Evolutionary conservation across 129 eudicot species (phyloP).

Genomic region (Lonicera japonica): DNA sequence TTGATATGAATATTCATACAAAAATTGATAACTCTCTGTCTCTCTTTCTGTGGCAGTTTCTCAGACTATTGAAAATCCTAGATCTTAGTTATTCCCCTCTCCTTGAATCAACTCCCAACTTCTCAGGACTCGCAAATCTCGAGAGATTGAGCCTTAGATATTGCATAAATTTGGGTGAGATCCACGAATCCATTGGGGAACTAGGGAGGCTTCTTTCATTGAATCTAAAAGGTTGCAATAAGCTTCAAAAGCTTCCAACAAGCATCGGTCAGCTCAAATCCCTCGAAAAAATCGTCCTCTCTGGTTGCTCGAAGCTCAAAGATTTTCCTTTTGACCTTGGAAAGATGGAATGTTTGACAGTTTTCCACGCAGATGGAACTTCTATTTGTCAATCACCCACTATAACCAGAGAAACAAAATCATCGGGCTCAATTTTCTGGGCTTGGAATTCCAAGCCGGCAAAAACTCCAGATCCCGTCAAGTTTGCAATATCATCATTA

Average conservation of each 20-base stretch:
- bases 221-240: slow-evolving; percentile 15
- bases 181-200: slow-evolving; percentile 15
- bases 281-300: slow-evolving; percentile 10
- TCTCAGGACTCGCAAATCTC: slow-evolving; percentile 8
- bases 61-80: slow-evolving; percentile 7
- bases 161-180: slow-evolving; percentile 8
- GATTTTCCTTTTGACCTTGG: neutral
- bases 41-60: slow-evolving; percentile 3
- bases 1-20: neutral
- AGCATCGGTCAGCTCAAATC: neutral
- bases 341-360: slow-evolving; percentile 3
- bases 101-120: slow-evolving; percentile 13
- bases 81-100: slow-evolving; percentile 8
- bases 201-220: slow-evolving; percentile 7
- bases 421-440: neutral
- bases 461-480: neutral
- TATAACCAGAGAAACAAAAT: neutral
- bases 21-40: neutral
- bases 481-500: neutral
- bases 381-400: neutral
- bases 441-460: neutral
- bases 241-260: slow-evolving; percentile 13
- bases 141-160: slow-evolving; percentile 13
- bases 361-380: slow-evolving; percentile 7
- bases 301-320: slow-evolving; percentile 23